Conservation (phyloP, 495 filamentous ascomycete genomes). For the Bryoglossum gracile region DNA sequence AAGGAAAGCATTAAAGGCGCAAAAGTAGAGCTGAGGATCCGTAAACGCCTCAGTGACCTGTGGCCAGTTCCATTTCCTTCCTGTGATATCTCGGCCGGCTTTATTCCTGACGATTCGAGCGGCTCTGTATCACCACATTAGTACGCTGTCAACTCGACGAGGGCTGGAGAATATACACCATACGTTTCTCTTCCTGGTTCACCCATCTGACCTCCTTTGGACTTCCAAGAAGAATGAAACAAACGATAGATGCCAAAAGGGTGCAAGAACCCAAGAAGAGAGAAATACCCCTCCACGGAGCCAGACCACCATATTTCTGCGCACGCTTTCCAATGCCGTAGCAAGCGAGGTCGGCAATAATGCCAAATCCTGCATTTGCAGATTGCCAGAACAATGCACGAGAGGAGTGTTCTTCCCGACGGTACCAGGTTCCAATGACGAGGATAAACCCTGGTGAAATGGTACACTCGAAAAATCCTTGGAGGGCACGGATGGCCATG, state of each 20-base stretch:
- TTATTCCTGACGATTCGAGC: conserved; percentile 28
- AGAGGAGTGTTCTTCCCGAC: conserved; percentile 30
- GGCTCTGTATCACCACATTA: conserved; percentile 24
- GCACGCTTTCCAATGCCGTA: conserved; percentile 32
- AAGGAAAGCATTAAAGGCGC: conserved; percentile 38
- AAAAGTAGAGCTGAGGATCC: conserved; percentile 35
- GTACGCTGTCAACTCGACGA: no score
- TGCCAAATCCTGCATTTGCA: conserved; percentile 36
- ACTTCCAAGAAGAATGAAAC: conserved; percentile 30
- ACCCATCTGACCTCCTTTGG: conserved; percentile 32
- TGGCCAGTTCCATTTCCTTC: conserved; percentile 31
- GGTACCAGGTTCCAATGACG: conserved; percentile 32
- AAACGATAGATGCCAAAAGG: conserved; percentile 25
- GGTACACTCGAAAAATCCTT: conserved; percentile 34
- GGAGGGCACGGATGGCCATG: conserved; percentile 24
- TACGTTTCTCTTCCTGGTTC: conserved; percentile 30
- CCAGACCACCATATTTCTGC: conserved; percentile 26
- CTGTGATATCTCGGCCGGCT: conserved; percentile 19
- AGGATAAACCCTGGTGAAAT: conserved; percentile 36
- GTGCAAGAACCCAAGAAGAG: conserved; percentile 30
- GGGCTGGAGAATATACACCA: no score
- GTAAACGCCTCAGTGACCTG: conserved; percentile 30
- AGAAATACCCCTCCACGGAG: conserved; percentile 34
- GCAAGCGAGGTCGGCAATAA: conserved; percentile 31
- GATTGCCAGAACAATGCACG: conserved; percentile 35